Evolutionary conservation across 2,329 filamentous ascomycete genomes (phyloP).

Genomic region (Paracoccidioides lutzii): DNA sequence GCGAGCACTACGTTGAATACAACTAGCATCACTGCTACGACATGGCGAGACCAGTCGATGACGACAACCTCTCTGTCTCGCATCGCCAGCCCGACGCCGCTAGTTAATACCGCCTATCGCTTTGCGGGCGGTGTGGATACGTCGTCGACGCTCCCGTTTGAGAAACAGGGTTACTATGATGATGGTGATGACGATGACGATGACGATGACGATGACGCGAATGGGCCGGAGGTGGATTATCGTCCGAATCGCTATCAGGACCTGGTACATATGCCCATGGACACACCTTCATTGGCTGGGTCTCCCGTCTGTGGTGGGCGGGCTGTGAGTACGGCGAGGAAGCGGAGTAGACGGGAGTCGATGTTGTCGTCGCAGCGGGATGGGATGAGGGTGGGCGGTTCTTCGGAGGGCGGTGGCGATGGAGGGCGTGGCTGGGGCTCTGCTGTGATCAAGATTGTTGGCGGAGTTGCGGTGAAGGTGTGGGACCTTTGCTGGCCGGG

Average conservation of each 20-base stretch:
- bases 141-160: constrained; percentile 14
- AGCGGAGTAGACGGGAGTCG: constrained; percentile 5
- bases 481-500: constrained; percentile 66
- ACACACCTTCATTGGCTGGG: background rate
- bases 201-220: background rate
- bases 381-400: background rate
- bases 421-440: constrained; percentile 13
- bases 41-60: constrained; percentile 1
- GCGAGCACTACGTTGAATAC: background rate
- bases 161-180: constrained; percentile 10
- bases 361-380: constrained; percentile 1
- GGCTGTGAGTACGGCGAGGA: background rate
- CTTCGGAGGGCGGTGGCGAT: background rate
- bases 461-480: constrained; percentile 49
- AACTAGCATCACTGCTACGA: background rate
- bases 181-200: no score
- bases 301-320: background rate
- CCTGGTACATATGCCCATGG: constrained; percentile 9
- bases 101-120: constrained; percentile 28
- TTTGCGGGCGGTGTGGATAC: constrained; percentile 24
- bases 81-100: constrained; percentile 23
- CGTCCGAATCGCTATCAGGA: constrained; percentile 31
- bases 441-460: constrained; percentile 31
- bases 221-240: constrained; percentile 27
- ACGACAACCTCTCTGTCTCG: constrained; percentile 12